phyloP scores from a whole-genome alignment of 2,329 filamentous ascomycete genomes.

The Fusarium setosum region DNA sequence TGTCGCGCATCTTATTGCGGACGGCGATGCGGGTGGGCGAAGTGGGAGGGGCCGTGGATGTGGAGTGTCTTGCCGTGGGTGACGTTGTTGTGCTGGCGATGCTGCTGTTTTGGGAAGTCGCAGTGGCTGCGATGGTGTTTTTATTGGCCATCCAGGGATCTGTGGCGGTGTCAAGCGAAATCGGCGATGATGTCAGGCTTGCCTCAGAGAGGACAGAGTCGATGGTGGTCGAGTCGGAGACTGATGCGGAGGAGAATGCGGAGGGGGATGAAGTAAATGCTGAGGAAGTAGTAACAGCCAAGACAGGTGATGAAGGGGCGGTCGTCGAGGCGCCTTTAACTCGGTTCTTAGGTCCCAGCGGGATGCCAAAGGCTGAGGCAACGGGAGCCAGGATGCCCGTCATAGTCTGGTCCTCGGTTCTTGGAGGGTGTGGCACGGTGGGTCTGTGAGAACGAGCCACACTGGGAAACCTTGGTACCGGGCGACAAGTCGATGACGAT shows the following conservation, averaged over 20 bases:
- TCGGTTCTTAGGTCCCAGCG: constrained; percentile 42
- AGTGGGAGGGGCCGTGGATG: constrained; percentile 19
- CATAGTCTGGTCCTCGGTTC: constrained; percentile 43
- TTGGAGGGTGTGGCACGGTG: constrained; percentile 33
- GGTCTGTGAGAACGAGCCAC: constrained; percentile 31
- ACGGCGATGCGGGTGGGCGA: constrained; percentile 8
- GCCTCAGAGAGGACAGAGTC: constrained; percentile 34
- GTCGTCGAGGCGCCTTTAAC: constrained; percentile 35
- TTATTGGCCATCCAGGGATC: constrained; percentile 21
- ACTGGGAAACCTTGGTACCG: constrained; percentile 21
- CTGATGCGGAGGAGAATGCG: constrained; percentile 7
- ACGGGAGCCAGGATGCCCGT: constrained; percentile 47
- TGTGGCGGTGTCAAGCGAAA: constrained; percentile 7
- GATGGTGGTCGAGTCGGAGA: constrained; percentile 30
- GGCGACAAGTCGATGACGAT: constrained; percentile 31
- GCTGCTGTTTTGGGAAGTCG: constrained; percentile 12
- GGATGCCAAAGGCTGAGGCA: constrained; percentile 49
- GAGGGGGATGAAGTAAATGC: constrained; percentile 22
- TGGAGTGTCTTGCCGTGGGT: constrained; percentile 13
- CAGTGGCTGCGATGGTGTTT: constrained; percentile 18
- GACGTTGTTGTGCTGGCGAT: constrained; percentile 22
- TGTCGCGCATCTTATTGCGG: constrained; percentile 46
- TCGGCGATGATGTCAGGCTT: constrained; percentile 35
- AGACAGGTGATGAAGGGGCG: constrained; percentile 23
- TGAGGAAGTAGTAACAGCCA: constrained; percentile 18